Evolutionary conservation across 305 asterid species (phyloP).

Genomic region (Plantago lanceolata): DNA sequence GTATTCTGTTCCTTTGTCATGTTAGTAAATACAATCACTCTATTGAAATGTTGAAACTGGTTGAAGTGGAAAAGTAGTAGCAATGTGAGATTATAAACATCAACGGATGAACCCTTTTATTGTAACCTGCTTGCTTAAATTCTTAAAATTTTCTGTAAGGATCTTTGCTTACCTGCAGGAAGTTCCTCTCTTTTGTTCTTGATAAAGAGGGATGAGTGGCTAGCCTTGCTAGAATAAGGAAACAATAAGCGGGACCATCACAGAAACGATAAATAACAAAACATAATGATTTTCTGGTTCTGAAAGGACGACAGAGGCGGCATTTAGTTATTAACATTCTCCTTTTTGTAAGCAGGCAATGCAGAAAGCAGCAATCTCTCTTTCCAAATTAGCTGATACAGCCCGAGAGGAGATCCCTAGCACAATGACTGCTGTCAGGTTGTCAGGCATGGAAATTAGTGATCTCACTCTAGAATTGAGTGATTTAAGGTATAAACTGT

Average conservation of each 20-base stretch:
- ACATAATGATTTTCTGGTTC: too few species aligned
- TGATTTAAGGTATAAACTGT: conserved; percentile 59
- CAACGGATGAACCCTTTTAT: background rate
- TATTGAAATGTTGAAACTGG: background rate
- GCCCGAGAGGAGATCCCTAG: conserved; percentile 85
- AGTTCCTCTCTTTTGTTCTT: too few species aligned
- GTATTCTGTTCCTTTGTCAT: background rate
- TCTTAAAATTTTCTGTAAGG: background rate
- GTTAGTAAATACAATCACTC: background rate
- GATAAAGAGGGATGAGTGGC: too few species aligned
- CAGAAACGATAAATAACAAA: too few species aligned
- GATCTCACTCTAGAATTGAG: conserved; percentile 81
- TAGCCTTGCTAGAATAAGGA: too few species aligned
- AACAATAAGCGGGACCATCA: too few species aligned
- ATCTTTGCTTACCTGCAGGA: background rate
- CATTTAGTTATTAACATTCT: conserved; percentile 13
- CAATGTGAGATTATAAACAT: background rate
- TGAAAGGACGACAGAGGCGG: background rate
- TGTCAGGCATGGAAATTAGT: conserved; percentile 87
- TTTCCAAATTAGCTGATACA: conserved; percentile 77
- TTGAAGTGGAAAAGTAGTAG: background rate
- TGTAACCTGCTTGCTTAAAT: background rate
- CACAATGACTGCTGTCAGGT: conserved; percentile 85
- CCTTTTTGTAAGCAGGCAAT: conserved; percentile 51
- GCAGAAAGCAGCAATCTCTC: conserved; percentile 76